A percentile compares a stretch with the other conserved stretches of the same genome.
phyloP scores from a whole-genome alignment of 73 alveolate species.

The Tetrahymena borealis region DNA sequence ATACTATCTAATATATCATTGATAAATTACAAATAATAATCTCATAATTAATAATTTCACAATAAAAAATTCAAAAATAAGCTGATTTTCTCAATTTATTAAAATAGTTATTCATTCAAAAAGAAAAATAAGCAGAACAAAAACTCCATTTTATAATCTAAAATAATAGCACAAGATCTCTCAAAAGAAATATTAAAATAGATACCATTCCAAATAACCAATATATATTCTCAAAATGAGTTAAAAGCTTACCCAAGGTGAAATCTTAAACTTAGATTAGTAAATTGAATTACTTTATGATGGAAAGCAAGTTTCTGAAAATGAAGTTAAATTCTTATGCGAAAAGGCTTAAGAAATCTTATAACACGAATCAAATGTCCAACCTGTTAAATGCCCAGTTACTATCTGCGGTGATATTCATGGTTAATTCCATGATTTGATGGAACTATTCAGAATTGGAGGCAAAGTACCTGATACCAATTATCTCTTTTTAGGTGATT shows the following conservation, averaged over 20 bases:
- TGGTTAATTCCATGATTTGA: slow-evolving; percentile 88
- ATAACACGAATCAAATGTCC: slow-evolving; percentile 76
- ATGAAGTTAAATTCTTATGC: slow-evolving; percentile 81
- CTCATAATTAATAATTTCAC: background rate
- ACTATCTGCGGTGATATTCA: slow-evolving; percentile 92
- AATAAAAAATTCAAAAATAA: background rate
- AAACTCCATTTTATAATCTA: no score
- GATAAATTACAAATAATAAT: background rate
- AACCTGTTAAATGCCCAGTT: slow-evolving; percentile 75
- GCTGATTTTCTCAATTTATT: background rate
- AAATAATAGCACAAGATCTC: background rate
- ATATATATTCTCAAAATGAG: background rate
- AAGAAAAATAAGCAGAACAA: no score
- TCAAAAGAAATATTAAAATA: background rate
- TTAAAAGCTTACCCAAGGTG: background rate
- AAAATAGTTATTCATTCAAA: background rate
- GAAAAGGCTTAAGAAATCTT: slow-evolving; percentile 95
- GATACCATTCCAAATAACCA: background rate
- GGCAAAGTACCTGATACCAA: slow-evolving; percentile 69
- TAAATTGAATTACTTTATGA: slow-evolving; percentile 32
- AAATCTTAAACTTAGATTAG: slow-evolving; percentile 23
- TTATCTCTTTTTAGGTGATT: slow-evolving; percentile 72
- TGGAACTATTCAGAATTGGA: slow-evolving; percentile 76
- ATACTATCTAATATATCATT: background rate
- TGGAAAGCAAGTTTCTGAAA: slow-evolving; percentile 71